Base-by-base conservation (phyloP, 768 basidiomycete genomes). In the Tephrocybe sp. region DNA sequence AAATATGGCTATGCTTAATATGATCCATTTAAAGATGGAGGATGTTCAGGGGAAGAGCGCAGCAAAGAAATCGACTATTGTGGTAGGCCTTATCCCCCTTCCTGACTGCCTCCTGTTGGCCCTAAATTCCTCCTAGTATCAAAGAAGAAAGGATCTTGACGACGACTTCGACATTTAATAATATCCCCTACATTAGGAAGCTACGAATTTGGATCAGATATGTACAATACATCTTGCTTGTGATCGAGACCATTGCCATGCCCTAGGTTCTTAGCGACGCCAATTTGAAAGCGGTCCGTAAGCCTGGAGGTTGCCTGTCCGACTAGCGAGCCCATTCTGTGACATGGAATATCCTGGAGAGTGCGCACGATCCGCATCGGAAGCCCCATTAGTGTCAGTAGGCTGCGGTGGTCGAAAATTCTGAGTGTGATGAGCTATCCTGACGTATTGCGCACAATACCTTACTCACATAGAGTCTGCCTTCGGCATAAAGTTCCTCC, bases 401-500 rank as follows among this genome's bases (percentile, higher is more conserved):
- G 42, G 36, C 18, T 56, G 50, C 3, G 59, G 61, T 12, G 61
- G 62, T 45, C 54, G 58, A 45, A 57, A 63, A 37, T 63, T 63
- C 62, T 63, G 41, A 11, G 36, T 32, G 23, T 15, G 33, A 20
- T 33, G 21, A 50, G 39, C 37, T 20, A n/a, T 15, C n/a, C 26
- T 30, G 28, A 30, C 11, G 5, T 30, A 30, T 11, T 5, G 28
- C 6, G 28, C 28, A 11, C 24, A 37, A 6, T 12, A 23, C 7
- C 39, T n/a, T n/a, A 72, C 84, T 57, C 56, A 89, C 90, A 54
- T 83, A 78, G 79, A 84, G 83, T 44, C 81, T 76, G 0, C 91
- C 90, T 62, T 88, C 86, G 32, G 82, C 78, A 59, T 93, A 93
- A 9, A 92, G 68, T 58, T 90, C 85, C 2, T 98, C 94, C 54